These are phyloP conservation scores for Mucor mucedo DNA, from an alignment of 371 early-diverging fungal genomes.

Conservation along the genomic window DNA sequence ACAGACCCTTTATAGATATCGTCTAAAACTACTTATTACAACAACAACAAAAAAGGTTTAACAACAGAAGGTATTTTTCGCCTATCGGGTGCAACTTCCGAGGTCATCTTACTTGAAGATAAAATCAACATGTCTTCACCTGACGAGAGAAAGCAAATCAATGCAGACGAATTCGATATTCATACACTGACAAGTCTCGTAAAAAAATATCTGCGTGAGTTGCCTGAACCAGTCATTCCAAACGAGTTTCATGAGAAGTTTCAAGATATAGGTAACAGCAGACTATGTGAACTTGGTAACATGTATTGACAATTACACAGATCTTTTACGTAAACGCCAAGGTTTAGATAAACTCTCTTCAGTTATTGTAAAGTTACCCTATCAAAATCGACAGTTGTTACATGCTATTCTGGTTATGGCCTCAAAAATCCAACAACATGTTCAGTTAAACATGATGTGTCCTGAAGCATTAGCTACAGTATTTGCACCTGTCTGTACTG, in stretches of 20 bases:
- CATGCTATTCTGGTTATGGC: conserved; percentile 39
- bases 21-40: not conserved
- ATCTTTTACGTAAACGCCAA: not conserved
- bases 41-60: conserved; percentile 16
- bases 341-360: conserved; percentile 21
- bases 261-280: conserved; percentile 20
- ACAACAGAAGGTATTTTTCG: conserved; percentile 47
- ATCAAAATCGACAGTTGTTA: conserved; percentile 41
- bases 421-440: conserved; percentile 32
- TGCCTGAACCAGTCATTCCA: conserved; percentile 54
- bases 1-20: not conserved
- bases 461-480: conserved; percentile 53
- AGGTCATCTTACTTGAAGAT: conserved; percentile 38
- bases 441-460: conserved; percentile 41
- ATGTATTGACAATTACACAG: not conserved
- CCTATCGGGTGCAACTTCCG: conserved; percentile 50
- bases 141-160: conserved; percentile 36
- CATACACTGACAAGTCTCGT: conserved; percentile 51
- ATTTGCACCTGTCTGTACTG: conserved; percentile 50
- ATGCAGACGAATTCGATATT: conserved; percentile 41
- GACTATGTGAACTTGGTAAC: not conserved
- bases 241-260: conserved; percentile 38
- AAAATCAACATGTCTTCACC: conserved; percentile 34
- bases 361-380: conserved; percentile 36
- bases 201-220: conserved; percentile 47